A percentile compares a stretch with the other conserved stretches of the same genome.
phyloP scores from a whole-genome alignment of 441 rosid species.

The Populus hybrid region DNA sequence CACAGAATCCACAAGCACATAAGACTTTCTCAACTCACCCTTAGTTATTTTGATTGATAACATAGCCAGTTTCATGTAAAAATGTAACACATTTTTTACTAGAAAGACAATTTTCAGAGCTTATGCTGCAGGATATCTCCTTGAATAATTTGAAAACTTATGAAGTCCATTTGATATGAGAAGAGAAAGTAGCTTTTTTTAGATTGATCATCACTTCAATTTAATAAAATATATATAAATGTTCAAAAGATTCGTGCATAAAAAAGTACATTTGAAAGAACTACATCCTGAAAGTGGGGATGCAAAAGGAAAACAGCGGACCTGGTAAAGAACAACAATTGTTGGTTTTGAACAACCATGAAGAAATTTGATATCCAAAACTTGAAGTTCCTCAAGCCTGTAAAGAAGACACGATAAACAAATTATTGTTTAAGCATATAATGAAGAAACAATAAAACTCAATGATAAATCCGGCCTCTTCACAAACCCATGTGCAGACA shows the following conservation, averaged over 20 bases:
- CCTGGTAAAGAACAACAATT: slow-evolving; percentile 94
- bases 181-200: background rate
- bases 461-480: background rate
- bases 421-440: slow-evolving; percentile 7
- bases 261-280: background rate
- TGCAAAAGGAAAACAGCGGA: slow-evolving; percentile 22
- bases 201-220: background rate
- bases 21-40: background rate
- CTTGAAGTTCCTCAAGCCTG: slow-evolving; percentile 99
- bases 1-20: background rate
- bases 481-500: background rate
- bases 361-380: slow-evolving; percentile 91
- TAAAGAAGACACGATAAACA: slow-evolving; percentile 22
- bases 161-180: background rate
- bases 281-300: background rate
- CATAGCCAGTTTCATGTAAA: background rate
- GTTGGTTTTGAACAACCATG: slow-evolving; percentile 91
- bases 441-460: background rate
- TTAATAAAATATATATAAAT: background rate
- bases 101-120: background rate
- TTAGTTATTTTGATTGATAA: background rate
- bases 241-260: background rate
- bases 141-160: background rate
- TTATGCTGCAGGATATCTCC: background rate
- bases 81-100: background rate